Conservation (phyloP, 2,329 filamentous ascomycete species). For the Penicillium thymicola region DNA sequence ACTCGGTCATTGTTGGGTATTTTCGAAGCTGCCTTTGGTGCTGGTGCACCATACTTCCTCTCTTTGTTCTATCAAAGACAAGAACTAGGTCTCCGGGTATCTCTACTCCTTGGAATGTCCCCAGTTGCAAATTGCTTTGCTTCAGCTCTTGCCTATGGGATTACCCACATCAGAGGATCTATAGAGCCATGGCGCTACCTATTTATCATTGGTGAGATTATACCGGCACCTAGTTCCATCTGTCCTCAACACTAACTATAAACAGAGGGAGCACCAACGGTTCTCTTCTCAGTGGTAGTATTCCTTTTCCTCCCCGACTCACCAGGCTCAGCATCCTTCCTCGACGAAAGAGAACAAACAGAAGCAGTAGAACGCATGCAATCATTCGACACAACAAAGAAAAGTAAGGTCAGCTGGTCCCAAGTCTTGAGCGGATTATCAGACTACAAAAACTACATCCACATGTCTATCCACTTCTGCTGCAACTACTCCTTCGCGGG, state of each 20-base stretch:
- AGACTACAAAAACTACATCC: constrained; percentile 40
- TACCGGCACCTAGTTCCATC: no score
- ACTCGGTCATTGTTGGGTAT: constrained; percentile 22
- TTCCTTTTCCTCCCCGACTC: constrained; percentile 47
- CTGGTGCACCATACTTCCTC: constrained; percentile 33
- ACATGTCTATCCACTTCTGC: constrained; percentile 40
- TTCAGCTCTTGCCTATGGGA: constrained; percentile 40
- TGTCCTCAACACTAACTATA: constrained; percentile 14
- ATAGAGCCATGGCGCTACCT: constrained; percentile 42
- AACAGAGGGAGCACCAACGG: constrained; percentile 42
- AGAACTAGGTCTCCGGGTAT: constrained; percentile 48
- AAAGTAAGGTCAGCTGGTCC: constrained; percentile 27
- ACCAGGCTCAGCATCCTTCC: constrained; percentile 42
- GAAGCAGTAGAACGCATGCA: constrained; percentile 51
- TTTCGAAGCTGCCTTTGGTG: constrained; percentile 24
- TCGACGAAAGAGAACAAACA: constrained; percentile 45
- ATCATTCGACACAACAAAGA: constrained; percentile 26
- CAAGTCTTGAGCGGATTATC: constrained; percentile 35
- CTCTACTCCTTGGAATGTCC: constrained; percentile 45
- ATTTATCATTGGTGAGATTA: constrained; percentile 47
- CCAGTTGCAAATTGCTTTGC: constrained; percentile 42
- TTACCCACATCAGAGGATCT: constrained; percentile 26
- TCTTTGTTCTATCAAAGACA: constrained; percentile 52
- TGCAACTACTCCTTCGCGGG: constrained; percentile 39
- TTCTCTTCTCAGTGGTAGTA: constrained; percentile 41